Base-by-base conservation (phyloP, 371 early-diverging fungal species). In the Lichtheimia hyalospora region DNA sequence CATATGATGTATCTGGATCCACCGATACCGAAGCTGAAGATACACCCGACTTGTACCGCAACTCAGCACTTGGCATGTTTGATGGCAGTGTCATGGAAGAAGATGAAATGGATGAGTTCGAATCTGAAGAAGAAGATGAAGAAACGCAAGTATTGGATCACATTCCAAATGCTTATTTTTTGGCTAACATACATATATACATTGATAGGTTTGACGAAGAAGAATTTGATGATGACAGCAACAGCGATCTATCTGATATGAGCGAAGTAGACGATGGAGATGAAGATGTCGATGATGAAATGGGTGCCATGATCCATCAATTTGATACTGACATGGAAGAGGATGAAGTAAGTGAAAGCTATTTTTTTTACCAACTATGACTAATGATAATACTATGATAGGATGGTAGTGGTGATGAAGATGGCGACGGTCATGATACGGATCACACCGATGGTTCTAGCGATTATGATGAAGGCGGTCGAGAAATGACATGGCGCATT, bases 51-150 rank as follows among this genome's bases (percentile, higher is more conserved):
- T 73, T 93, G 15, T 91, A 92, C 70, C 84, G 94, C 46, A 92
- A 93, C 67, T 97, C 97, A 16, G 88, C 96, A 10, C 84, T 98
- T 8, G 95, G 96, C 13, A 87, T 96, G 87, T 87, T 88, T 66
- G 89, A 87, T 62, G 90, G 86, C 15, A 81, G 83, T 27, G 82
- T 68, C 12, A 74, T 81, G 60, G 81, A 83, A 54, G 86, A 88
- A 40, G 88, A 89, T 34, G 89, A 89, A 13, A 81, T 78, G 54
- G 85, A 85, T 28, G 86, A 84, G 50, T 81, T 78, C 52, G 76
- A 71, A 8, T 73, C 76, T 1, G 70, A 75, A 21, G 89, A 85
- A 16, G 86, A 84, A 42, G 81, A 74, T 51, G 88, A 86, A 58
- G 88, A 84, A 52, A 83, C 74, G 62, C 81, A 82, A 60, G 88